phyloP scores from a whole-genome alignment of 257 asterid genomes.

The Solanum appendiculatum region DNA sequence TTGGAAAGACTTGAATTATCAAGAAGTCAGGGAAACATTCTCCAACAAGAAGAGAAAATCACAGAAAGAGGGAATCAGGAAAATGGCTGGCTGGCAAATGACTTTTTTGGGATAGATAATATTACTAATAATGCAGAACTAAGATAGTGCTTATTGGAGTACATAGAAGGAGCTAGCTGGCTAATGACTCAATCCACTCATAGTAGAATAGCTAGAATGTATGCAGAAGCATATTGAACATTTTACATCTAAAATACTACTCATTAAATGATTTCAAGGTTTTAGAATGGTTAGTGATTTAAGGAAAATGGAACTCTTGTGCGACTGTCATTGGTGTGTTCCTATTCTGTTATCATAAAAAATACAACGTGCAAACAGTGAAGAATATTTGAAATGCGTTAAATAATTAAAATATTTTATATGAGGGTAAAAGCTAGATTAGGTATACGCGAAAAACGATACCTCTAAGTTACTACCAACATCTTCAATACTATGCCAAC shows the following conservation, averaged over 20 bases:
- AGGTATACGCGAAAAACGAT: neutral
- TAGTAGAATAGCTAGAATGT: neutral
- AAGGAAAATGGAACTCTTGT: neutral
- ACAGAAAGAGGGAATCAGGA: neutral
- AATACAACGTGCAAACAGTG: neutral
- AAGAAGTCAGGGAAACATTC: neutral
- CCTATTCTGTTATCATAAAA: neutral
- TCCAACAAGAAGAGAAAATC: too few species aligned
- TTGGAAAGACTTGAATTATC: neutral
- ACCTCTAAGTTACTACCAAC: constrained; percentile 9
- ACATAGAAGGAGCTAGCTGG: neutral
- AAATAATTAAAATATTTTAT: neutral
- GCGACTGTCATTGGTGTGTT: neutral
- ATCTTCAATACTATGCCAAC: constrained; percentile 28
- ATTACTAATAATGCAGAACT: neutral
- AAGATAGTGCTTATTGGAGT: neutral
- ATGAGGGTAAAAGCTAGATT: neutral
- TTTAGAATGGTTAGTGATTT: neutral
- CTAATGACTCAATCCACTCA: neutral
- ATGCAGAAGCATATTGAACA: neutral
- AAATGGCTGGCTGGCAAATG: neutral
- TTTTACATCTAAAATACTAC: neutral
- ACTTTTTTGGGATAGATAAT: neutral
- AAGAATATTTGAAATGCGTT: neutral
- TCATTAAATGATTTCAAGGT: neutral